Base-by-base conservation (phyloP, 139 green algal species). In the Astrephomene gubernaculifera region DNA sequence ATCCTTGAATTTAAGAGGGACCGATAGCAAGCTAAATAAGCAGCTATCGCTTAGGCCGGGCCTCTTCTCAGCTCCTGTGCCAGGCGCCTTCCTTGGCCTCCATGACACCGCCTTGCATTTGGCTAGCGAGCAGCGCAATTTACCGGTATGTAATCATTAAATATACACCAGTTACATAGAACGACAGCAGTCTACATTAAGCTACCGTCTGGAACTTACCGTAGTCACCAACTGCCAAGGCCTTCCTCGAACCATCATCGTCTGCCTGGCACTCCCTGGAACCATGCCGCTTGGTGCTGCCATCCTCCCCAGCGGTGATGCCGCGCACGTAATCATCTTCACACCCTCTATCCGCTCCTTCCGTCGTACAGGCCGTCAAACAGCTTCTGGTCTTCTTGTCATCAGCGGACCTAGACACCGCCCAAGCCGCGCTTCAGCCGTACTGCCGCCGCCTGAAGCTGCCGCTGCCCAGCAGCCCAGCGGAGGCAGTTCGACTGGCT, bases 361-460 rank as follows among this genome's bases (percentile, higher is more conserved):
- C n/a, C 1, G 7, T 7, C 67, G 36, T 35, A 41, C 53, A 81
- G 73, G 52, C 22, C 4, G 14, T 53, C 7, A 35, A 70, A 21
- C 36, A 54, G 3, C 45, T 83, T 4, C 33, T 83, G 9, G 5
- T 29, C 14, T 72, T 73, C 29, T 29, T 83, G 5, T n/a, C n/a
- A 0, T 2, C 4, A 3, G 60, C 60, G 1, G 41, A 72, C 38
- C 17, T 38, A 19, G 35, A 9, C 17, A 63, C 60, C 1, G 31
- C 35, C 5, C 38, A 38, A 2, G 60, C 29, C 4, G 76, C 76
- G 12, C 60, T 83, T 12, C 41, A 7, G 21, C 76, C 76, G 9
- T 72, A 73, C 38, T 73, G 61, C 60, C 57, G 57, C 39, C 76
- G 76, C 43, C 21, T 33, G 39, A 29, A 44, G n/a, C 29, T 83